Evolutionary conservation across 2,329 filamentous ascomycete species (phyloP).

Genomic region (Metarhizium humberi): DNA sequence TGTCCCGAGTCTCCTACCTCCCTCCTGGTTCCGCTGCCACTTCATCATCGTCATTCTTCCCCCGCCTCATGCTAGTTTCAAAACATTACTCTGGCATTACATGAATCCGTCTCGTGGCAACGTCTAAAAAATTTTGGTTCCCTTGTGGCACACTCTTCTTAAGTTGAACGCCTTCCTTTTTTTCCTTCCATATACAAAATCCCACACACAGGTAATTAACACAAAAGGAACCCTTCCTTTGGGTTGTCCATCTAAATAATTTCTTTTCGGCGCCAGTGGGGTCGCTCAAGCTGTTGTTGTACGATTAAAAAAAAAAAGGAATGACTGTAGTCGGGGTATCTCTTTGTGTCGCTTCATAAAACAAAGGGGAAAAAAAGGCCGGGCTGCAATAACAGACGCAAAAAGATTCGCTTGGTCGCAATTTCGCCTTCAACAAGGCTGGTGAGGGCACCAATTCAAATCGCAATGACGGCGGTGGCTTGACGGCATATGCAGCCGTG

Average conservation of each 20-base stretch:
- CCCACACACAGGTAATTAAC: background rate
- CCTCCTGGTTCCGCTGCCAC: background rate
- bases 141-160: background rate
- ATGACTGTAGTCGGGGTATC: constrained; percentile 20
- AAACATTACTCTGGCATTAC: background rate
- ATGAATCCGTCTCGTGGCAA: background rate
- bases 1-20: background rate
- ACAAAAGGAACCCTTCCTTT: background rate
- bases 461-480: background rate
- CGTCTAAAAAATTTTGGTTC: background rate
- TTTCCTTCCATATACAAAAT: background rate
- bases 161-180: background rate
- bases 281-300: background rate
- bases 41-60: background rate
- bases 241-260: background rate
- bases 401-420: background rate
- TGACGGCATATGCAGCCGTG: background rate
- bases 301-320: constrained; percentile 7
- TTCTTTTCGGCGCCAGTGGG: background rate
- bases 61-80: background rate
- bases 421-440: background rate
- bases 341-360: constrained; percentile 3
- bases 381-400: background rate
- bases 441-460: background rate
- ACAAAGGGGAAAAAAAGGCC: constrained; percentile 1